phyloP scores from a whole-genome alignment of 345 rosid species.

The Acer negundo region DNA sequence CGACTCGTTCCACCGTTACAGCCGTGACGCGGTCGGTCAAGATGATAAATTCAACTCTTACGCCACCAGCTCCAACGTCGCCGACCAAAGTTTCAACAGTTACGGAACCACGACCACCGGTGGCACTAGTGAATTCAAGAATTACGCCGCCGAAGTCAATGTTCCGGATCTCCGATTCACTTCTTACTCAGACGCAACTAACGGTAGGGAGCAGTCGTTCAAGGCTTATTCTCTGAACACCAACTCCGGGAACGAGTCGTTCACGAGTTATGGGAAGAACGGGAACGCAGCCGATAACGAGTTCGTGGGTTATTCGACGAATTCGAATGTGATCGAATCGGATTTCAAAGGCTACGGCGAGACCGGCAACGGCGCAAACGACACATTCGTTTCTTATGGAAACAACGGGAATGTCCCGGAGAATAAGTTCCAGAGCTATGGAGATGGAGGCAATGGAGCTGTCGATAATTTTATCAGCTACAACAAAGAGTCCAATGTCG shows the following conservation, averaged over 20 bases:
- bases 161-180: constrained; percentile 60
- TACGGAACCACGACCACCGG: constrained; percentile 66
- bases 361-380: constrained; percentile 51
- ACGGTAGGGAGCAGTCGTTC: constrained; percentile 54
- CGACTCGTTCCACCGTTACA: constrained; percentile 64
- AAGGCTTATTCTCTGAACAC: constrained; percentile 45
- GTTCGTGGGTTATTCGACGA: constrained; percentile 53
- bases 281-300: constrained; percentile 58
- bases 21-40: constrained; percentile 44
- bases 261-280: constrained; percentile 69
- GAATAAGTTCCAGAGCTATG: constrained; percentile 66
- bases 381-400: constrained; percentile 71
- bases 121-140: constrained; percentile 59
- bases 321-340: constrained; percentile 66
- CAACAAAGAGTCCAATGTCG: constrained; percentile 60
- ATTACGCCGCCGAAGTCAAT: constrained; percentile 57
- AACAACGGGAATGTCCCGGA: constrained; percentile 57
- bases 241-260: constrained; percentile 65
- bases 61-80: constrained; percentile 48
- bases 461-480: constrained; percentile 54
- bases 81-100: constrained; percentile 69
- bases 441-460: constrained; percentile 41
- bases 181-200: constrained; percentile 50
- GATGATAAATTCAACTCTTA: constrained; percentile 41
- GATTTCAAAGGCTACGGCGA: constrained; percentile 66